These are phyloP conservation scores for Isoetes engelmannii DNA, from an alignment of 83 land plant genomes.

Conservation along the genomic window DNA sequence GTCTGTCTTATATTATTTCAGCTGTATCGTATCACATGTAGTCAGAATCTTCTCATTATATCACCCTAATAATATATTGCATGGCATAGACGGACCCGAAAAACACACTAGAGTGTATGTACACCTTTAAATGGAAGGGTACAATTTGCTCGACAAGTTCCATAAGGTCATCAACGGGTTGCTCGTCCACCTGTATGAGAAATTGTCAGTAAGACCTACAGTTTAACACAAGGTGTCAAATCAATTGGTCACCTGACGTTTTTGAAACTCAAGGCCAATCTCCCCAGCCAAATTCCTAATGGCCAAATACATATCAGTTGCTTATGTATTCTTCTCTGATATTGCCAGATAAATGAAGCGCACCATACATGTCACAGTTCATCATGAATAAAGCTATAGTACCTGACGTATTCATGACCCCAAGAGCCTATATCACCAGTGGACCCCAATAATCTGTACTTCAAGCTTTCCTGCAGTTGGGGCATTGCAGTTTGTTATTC, in stretches of 20 bases:
- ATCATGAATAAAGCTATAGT: conserved; percentile 8
- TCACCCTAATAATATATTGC: too few relatives aligned
- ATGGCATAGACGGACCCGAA: too few relatives aligned
- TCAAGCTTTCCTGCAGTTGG: conserved; percentile 69
- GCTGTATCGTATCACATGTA: too few relatives aligned
- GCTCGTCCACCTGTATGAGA: conserved; percentile 53
- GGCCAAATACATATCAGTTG: background rate
- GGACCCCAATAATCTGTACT: conserved; percentile 80
- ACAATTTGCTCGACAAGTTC: conserved; percentile 91
- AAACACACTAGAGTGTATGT: background rate
- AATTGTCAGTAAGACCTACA: conserved; percentile 1
- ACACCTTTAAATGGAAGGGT: conserved; percentile 94
- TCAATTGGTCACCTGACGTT: conserved; percentile 62
- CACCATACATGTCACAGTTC: background rate
- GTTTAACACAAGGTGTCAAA: background rate
- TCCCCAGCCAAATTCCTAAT: conserved; percentile 98
- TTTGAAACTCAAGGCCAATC: conserved; percentile 72
- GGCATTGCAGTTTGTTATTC: background rate
- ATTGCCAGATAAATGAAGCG: background rate
- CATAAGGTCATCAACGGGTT: conserved; percentile 80
- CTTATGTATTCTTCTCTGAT: background rate
- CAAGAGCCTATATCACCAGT: conserved; percentile 97
- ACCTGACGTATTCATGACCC: conserved; percentile 99
- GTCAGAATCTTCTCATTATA: too few relatives aligned
- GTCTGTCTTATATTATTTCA: too few relatives aligned